Conservation (phyloP, 805 yeast genomes). For the Ogataea corticis region DNA sequence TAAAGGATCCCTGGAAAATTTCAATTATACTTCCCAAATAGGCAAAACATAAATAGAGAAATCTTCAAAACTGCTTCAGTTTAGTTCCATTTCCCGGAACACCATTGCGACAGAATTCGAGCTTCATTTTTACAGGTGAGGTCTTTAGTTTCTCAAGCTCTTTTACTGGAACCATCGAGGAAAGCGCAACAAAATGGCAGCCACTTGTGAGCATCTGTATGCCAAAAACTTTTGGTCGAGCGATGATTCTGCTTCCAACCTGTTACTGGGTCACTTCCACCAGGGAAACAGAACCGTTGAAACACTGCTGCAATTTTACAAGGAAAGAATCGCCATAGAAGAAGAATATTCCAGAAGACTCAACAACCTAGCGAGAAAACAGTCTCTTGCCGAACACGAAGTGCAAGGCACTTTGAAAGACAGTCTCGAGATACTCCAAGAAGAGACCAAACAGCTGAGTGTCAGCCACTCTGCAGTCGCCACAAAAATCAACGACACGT, state of each 20-base stretch:
- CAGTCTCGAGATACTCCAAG: conserved; percentile 57
- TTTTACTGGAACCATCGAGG: background rate
- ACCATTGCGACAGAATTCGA: background rate
- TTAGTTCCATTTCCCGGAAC: background rate
- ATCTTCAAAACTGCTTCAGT: conserved; percentile 3
- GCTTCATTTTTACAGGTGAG: background rate
- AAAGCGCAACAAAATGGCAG: background rate
- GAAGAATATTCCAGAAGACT: conserved; percentile 68
- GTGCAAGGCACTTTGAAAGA: conserved; percentile 61
- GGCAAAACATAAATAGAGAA: conserved; percentile 9
- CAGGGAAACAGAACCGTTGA: conserved; percentile 60
- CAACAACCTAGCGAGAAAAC: conserved; percentile 47
- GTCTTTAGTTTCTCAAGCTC: background rate
- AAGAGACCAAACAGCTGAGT: conserved; percentile 61
- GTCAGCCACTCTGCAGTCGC: conserved; percentile 55
- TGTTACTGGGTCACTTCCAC: conserved; percentile 56
- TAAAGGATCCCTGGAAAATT: background rate
- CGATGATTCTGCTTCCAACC: conserved; percentile 59
- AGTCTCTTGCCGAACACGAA: conserved; percentile 23
- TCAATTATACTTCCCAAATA: conserved; percentile 6
- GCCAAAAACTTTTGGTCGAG: conserved; percentile 46
- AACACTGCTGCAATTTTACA: conserved; percentile 48
- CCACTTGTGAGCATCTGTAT: conserved; percentile 19
- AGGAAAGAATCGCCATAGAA: conserved; percentile 62
- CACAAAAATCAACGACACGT: conserved; percentile 49